Base-by-base conservation (phyloP, 2,329 filamentous ascomycete species). In the Drechslerella coelobrocha region DNA sequence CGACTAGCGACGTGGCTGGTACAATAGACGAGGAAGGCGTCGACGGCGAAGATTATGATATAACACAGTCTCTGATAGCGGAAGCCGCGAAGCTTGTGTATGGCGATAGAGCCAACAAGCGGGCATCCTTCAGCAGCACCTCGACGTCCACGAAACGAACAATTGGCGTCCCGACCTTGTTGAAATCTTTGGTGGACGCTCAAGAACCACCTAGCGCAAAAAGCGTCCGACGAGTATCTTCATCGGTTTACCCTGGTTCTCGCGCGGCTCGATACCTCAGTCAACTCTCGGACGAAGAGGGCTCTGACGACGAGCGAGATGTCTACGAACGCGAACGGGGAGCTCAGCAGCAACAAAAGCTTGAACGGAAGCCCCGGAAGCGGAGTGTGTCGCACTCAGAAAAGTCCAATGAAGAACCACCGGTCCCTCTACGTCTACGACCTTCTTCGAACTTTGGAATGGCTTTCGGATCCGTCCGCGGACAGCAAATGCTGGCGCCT, bases 81-180 rank as follows among this genome's bases (percentile, higher is more conserved):
- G 68, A 72, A 24, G 68, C 68, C 24, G 56, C 68, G 2, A 72
- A 66, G 52, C 55, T 72, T 17, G 61, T 72, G 10, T 72, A 72
- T 17, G 60, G 60, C 2, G 61, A 72, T 37, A 55, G 41, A 31
- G 27, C 53, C 7, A 50, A 29, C 17, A 57, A 59, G 48, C 27
- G 66, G 29, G 48, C 41, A 2, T 72, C 66, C 7, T 61, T 65
- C 50, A 63, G 66, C 55, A 57, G 68, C 60, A 72, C 55, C 50
- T 57, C 57, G 23, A 61, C 55, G 0, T n/a, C 34, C 5, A 51
- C 53, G 19, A 65, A 65, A 23, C 60, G 55, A 1, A 54, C 27
- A 7, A 48, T 61, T 14, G 41, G 41, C 19, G 21, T 45, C 14
- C 66, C 59, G 5, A 48, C 59, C 2, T 31, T 72, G 24, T 66